Percentiles rank a stretch among this genome's conserved stretches.
phyloP scores from a whole-genome alignment of 257 asterid genomes.

The Solanum chilense region DNA sequence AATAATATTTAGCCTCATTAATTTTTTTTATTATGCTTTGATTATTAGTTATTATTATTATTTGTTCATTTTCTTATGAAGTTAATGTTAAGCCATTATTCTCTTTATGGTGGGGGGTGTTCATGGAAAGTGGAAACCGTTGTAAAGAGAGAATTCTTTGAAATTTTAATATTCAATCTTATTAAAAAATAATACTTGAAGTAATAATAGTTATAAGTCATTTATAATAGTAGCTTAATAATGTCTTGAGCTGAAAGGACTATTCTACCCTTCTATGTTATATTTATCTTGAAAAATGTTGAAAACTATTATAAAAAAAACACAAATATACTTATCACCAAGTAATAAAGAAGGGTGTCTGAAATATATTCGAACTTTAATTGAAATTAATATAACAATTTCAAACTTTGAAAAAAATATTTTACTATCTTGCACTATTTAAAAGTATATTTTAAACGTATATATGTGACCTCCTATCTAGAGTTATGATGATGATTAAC shows the following conservation, averaged over 20 bases:
- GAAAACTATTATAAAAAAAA: too few species aligned
- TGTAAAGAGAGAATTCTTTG: background rate
- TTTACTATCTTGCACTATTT: too few species aligned
- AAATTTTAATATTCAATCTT: background rate
- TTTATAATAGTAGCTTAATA: background rate
- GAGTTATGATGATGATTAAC: background rate
- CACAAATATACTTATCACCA: background rate
- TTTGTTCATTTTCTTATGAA: background rate
- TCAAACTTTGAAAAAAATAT: rapidly evolving
- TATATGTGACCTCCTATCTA: background rate
- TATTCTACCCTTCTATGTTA: background rate
- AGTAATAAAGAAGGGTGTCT: background rate
- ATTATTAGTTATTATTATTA: background rate
- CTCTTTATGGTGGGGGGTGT: background rate
- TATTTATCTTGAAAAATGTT: background rate
- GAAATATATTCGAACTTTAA: too few species aligned
- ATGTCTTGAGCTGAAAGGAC: background rate
- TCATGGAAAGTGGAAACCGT: background rate
- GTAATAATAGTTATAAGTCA: background rate
- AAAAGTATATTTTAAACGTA: too few species aligned
- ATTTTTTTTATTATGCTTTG: background rate
- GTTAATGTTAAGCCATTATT: background rate
- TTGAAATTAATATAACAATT: too few species aligned
- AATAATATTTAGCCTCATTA: background rate
- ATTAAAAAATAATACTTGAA: too few species aligned